Percentiles rank a stretch among this genome's conserved stretches.
phyloP scores from a whole-genome alignment of 1,284 basidiomycete genomes.

The Puccinia hordei region DNA sequence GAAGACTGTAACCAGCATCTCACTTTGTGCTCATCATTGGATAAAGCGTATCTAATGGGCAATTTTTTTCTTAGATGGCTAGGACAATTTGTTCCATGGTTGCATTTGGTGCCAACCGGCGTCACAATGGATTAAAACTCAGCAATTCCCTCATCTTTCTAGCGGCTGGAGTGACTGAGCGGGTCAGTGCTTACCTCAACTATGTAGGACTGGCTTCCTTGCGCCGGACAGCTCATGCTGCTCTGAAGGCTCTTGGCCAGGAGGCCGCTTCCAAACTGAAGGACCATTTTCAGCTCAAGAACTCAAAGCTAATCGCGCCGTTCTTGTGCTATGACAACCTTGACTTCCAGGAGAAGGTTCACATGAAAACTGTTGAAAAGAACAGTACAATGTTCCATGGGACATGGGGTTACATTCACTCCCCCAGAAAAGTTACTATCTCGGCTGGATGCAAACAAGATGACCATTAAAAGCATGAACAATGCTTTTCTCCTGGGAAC shows the following conservation, averaged over 20 bases:
- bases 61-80: too few species aligned
- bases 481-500: too few species aligned
- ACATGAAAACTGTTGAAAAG: not conserved
- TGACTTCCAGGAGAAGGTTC: constrained; percentile 7
- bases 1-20: too few species aligned
- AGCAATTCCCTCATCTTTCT: not conserved
- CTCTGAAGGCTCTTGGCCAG: not conserved
- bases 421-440: too few species aligned
- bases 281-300: too few species aligned
- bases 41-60: too few species aligned
- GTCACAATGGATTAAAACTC: not conserved
- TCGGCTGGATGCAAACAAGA: too few species aligned
- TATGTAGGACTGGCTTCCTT: constrained; percentile 6
- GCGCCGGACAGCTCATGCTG: not conserved
- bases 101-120: not conserved
- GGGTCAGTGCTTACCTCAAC: constrained; percentile 1
- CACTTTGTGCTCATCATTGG: too few species aligned
- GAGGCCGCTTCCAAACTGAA: not conserved
- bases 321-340: constrained; percentile 23
- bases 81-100: not conserved
- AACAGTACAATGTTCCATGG: not conserved
- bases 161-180: not conserved
- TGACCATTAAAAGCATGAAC: too few species aligned
- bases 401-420: constrained; percentile 11
- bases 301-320: not conserved